Percentiles rank a stretch among this genome's conserved stretches.
Conservation (phyloP, 306 rosid genomes). For the Albizia julibrissin region DNA sequence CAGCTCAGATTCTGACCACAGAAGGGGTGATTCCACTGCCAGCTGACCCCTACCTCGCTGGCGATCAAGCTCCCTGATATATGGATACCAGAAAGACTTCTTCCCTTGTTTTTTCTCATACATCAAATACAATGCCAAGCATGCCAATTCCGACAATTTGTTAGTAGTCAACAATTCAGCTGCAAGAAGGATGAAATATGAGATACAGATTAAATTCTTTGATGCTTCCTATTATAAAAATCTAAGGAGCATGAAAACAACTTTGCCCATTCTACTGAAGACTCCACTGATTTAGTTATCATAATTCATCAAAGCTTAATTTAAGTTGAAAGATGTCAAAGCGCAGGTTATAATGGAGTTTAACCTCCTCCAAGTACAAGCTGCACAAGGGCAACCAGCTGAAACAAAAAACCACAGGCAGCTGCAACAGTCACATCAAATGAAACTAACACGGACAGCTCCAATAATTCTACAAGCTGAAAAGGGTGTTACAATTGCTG, state of each 20-base stretch:
- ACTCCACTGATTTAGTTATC: not conserved
- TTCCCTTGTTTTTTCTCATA: conserved; percentile 99
- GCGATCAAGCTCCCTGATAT: conserved; percentile 92
- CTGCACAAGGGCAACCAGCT: not conserved
- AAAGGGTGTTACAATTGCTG: not conserved
- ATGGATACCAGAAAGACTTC: conserved; percentile 95
- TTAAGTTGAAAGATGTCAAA: not conserved
- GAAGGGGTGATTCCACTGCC: conserved; percentile 89
- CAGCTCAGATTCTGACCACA: conserved; percentile 90
- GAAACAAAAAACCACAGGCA: not conserved
- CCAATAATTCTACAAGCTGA: not conserved
- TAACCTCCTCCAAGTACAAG: not conserved
- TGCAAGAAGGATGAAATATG: conserved; percentile 48
- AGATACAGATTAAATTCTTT: conserved; percentile 14
- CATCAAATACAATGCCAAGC: conserved; percentile 97
- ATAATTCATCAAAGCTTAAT: not conserved
- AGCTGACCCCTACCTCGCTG: conserved; percentile 95
- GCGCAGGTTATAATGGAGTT: not conserved
- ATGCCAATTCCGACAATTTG: conserved; percentile 95
- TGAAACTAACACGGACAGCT: not conserved
- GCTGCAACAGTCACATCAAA: not conserved
- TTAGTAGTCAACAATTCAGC: conserved; percentile 95
- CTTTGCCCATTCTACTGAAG: not conserved
- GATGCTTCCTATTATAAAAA: not conserved
- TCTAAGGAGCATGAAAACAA: conserved; percentile 14